Evolutionary conservation across 768 basidiomycete species (phyloP).

Genomic region (Boletus pseudopeckii): DNA sequence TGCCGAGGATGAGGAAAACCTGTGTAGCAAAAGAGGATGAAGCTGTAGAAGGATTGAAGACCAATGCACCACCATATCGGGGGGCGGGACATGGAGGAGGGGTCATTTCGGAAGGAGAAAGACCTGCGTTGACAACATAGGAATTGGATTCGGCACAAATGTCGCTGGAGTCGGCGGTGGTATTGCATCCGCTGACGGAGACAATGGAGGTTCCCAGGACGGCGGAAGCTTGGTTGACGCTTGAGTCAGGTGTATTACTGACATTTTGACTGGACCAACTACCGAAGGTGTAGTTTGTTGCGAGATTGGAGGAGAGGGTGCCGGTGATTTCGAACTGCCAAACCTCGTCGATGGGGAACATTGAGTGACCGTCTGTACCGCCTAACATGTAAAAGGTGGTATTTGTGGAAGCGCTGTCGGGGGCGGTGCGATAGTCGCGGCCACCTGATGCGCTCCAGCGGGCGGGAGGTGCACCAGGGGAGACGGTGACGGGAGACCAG

Average conservation of each 20-base stretch:
- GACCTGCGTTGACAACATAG: constrained; percentile 43
- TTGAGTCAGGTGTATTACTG: constrained; percentile 29
- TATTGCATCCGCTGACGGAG: constrained; percentile 60
- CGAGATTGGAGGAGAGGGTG: constrained; percentile 66
- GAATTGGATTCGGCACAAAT: constrained; percentile 60
- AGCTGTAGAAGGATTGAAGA: constrained; percentile 45
- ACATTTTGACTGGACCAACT: constrained; percentile 57
- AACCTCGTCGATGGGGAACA: constrained; percentile 56
- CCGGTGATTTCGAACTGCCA: constrained; percentile 73
- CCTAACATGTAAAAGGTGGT: constrained; percentile 75
- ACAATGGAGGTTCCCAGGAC: constrained; percentile 53
- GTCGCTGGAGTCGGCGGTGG: constrained; percentile 34
- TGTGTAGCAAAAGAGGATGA: constrained; percentile 60
- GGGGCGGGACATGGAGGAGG: constrained; percentile 62
- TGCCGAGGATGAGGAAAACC: constrained; percentile 66
- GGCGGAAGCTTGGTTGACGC: constrained; percentile 53
- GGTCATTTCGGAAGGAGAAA: constrained; percentile 32
- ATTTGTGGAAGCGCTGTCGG: constrained; percentile 40
- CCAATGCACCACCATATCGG: constrained; percentile 55
- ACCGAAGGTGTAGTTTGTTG: constrained; percentile 40
- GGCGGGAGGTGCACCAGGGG: constrained; percentile 52
- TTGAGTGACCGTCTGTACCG: constrained; percentile 50
- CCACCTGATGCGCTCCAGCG: constrained; percentile 76
- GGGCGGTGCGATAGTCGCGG: constrained; percentile 51
- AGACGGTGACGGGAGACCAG: constrained; percentile 60